phyloP scores from a whole-genome alignment of 148 eudicot species.

The Rhododendron henanense region DNA sequence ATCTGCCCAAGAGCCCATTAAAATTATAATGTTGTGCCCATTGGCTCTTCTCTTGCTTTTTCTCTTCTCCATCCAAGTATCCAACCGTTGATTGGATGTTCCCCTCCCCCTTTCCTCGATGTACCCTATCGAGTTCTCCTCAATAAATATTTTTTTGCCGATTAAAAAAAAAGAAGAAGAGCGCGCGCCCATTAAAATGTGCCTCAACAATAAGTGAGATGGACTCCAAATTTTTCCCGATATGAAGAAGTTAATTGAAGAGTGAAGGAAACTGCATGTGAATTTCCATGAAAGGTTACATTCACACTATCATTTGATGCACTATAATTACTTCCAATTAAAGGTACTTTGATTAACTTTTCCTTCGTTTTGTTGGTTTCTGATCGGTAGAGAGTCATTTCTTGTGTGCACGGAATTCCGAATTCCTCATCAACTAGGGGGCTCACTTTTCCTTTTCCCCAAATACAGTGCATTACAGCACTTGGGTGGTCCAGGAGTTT shows the following conservation, averaged over 20 bases:
- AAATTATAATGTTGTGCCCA: too few relatives aligned
- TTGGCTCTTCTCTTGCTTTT: too few relatives aligned
- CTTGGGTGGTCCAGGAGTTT: not conserved
- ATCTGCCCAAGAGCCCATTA: too few relatives aligned
- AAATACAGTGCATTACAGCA: not conserved
- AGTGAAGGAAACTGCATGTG: not conserved
- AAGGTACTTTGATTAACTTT: not conserved
- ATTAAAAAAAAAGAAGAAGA: too few relatives aligned
- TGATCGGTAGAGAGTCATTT: not conserved
- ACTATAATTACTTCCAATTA: not conserved
- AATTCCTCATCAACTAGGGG: not conserved
- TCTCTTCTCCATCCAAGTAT: too few relatives aligned
- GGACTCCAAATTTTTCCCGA: not conserved
- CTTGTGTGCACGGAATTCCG: not conserved
- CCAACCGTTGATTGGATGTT: too few relatives aligned
- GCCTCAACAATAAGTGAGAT: not conserved
- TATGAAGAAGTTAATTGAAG: not conserved
- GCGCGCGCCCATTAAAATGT: not conserved
- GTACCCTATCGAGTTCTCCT: too few relatives aligned
- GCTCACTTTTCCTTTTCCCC: not conserved
- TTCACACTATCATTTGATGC: not conserved
- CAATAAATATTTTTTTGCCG: too few relatives aligned
- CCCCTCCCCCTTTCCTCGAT: too few relatives aligned
- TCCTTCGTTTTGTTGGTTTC: not conserved
- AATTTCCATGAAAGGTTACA: not conserved